These are phyloP conservation scores for Metarhizium anisopliae DNA, from an alignment of 2,329 filamentous ascomycete genomes.

Conservation along the genomic window DNA sequence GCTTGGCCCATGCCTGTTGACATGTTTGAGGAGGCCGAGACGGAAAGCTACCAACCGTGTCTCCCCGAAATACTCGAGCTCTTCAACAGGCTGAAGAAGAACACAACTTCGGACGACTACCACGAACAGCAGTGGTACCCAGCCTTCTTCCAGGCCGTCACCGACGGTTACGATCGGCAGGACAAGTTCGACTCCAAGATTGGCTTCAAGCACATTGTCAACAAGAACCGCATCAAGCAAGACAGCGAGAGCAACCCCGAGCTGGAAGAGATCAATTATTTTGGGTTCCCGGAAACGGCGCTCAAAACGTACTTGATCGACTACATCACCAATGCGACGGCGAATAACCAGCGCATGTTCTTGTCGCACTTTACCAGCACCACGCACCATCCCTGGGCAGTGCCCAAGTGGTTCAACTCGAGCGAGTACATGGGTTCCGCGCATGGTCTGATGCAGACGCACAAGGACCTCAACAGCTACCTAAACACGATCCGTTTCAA, in stretches of 20 bases:
- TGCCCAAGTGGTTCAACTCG: slow-evolving; percentile 14
- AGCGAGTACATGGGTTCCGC: slow-evolving; percentile 16
- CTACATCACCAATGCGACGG: slow-evolving; percentile 16
- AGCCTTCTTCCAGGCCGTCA: slow-evolving; percentile 21
- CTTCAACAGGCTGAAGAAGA: slow-evolving; percentile 16
- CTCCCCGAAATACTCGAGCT: slow-evolving; percentile 26
- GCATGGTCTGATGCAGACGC: slow-evolving; percentile 5
- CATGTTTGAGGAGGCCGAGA: slow-evolving; percentile 30
- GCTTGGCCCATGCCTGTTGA: slow-evolving; percentile 30
- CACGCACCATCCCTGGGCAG: slow-evolving; percentile 21
- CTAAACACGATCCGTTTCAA: slow-evolving; percentile 22
- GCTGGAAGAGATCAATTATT: slow-evolving; percentile 21
- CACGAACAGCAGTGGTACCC: slow-evolving; percentile 20
- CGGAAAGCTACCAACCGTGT: slow-evolving; percentile 36
- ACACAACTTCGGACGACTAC: slow-evolving; percentile 11
- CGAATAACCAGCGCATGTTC: slow-evolving; percentile 21
- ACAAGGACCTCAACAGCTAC: slow-evolving; percentile 19
- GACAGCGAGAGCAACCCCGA: slow-evolving; percentile 1
- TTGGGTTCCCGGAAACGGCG: slow-evolving; percentile 19
- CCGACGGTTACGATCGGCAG: slow-evolving; percentile 22
- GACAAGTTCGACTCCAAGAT: slow-evolving; percentile 10
- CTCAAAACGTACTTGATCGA: slow-evolving; percentile 21
- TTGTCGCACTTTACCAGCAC: slow-evolving; percentile 24
- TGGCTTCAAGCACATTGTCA: slow-evolving; percentile 14
- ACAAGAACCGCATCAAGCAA: slow-evolving; percentile 9